Conservation (phyloP, 495 filamentous ascomycete species). For the Achaetomiella virescens region DNA sequence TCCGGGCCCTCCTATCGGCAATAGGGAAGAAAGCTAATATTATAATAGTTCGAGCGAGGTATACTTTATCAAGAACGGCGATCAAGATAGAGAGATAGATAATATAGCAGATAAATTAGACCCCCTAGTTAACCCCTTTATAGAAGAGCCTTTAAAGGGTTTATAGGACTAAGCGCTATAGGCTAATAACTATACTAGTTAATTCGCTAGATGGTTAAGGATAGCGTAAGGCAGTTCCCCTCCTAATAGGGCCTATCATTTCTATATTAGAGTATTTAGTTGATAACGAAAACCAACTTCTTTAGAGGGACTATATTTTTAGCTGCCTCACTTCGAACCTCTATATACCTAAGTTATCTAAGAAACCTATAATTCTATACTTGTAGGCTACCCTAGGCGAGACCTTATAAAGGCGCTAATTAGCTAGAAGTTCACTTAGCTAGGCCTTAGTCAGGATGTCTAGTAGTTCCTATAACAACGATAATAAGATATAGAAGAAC, state of each 20-base stretch:
- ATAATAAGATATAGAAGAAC: neutral
- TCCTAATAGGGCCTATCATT: neutral
- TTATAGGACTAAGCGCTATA: neutral
- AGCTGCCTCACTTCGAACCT: neutral
- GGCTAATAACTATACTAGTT: conserved; percentile 3
- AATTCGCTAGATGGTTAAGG: neutral
- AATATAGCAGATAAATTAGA: neutral
- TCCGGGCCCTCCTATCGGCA: neutral
- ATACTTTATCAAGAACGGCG: neutral
- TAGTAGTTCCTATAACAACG: neutral
- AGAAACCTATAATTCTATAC: neutral
- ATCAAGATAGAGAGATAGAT: neutral
- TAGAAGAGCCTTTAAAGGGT: neutral
- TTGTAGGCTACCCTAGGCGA: neutral
- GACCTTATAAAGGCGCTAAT: neutral
- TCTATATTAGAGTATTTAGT: neutral
- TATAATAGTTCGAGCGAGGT: too few relatives aligned
- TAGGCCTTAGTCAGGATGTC: neutral
- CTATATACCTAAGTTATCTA: neutral
- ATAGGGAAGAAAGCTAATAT: too few relatives aligned
- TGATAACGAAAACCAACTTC: neutral
- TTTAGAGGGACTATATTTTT: neutral
- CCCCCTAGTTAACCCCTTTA: neutral
- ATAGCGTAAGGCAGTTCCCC: neutral
- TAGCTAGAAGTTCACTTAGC: neutral